A percentile compares a stretch with the other conserved stretches of the same genome.
Conservation (phyloP, 768 basidiomycete genomes). For the Tricholomella constricta region DNA sequence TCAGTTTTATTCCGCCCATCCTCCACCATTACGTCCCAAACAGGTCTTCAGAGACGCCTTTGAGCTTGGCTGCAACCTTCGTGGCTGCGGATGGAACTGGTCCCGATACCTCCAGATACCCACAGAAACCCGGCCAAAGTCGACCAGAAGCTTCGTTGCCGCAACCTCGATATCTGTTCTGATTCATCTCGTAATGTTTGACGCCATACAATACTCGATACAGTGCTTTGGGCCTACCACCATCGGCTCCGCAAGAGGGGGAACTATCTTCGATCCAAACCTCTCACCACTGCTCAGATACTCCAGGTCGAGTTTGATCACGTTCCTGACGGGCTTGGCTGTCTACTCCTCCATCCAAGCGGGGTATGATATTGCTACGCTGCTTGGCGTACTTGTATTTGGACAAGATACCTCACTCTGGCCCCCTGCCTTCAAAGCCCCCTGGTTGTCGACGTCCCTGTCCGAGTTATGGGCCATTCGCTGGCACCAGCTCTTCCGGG, state of each 20-base stretch:
- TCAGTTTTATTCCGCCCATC: conserved; percentile 7
- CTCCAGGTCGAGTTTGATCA: conserved; percentile 45
- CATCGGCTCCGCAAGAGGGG: conserved; percentile 39
- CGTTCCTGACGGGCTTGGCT: conserved; percentile 42
- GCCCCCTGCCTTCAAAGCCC: conserved; percentile 64
- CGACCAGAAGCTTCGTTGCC: conserved; percentile 37
- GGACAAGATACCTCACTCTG: conserved; percentile 52
- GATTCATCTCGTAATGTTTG: conserved; percentile 40
- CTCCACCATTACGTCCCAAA: conserved; percentile 8
- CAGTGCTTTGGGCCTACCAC: conserved; percentile 48
- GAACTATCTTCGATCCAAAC: conserved; percentile 44
- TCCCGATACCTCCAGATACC: conserved; percentile 45
- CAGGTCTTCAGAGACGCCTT: conserved; percentile 40
- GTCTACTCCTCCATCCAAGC: conserved; percentile 48
- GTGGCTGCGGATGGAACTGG: conserved; percentile 67
- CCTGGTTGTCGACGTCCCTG: conserved; percentile 62
- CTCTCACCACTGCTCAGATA: conserved; percentile 38
- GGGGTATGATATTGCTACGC: conserved; percentile 41
- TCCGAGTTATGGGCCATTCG: conserved; percentile 58
- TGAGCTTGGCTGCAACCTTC: conserved; percentile 52
- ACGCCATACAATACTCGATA: conserved; percentile 45
- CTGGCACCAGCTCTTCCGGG: conserved; percentile 75
- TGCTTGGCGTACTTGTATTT: conserved; percentile 48
- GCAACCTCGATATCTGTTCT: conserved; percentile 35
- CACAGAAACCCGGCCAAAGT: conserved; percentile 41